Conservation (phyloP, 2,329 filamentous ascomycete species). For the Verticillium nonalfalfae region DNA sequence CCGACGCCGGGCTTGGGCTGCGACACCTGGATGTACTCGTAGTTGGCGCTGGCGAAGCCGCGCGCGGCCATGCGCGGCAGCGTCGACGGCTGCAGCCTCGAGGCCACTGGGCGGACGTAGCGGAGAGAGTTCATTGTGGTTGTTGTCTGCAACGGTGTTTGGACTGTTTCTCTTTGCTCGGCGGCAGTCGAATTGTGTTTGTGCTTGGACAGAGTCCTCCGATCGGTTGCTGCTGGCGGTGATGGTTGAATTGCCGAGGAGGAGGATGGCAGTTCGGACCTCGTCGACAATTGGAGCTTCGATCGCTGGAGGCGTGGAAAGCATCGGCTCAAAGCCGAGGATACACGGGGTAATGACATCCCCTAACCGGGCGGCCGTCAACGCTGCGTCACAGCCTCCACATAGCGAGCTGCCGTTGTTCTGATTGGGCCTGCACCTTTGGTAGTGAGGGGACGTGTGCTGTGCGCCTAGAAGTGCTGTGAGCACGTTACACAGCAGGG, state of each 20-base stretch:
- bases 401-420: background rate
- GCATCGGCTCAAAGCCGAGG: constrained; percentile 5
- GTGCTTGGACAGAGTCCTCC: background rate
- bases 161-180: background rate
- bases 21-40: constrained; percentile 79
- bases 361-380: background rate
- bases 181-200: background rate
- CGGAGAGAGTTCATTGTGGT: constrained; percentile 46
- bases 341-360: constrained; percentile 2
- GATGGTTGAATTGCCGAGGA: background rate
- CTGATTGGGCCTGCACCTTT: background rate
- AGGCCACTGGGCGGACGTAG: constrained; percentile 54
- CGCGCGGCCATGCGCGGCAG: constrained; percentile 51
- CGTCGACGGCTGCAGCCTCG: constrained; percentile 50
- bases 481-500: too few relatives aligned
- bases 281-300: background rate
- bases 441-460: too few relatives aligned
- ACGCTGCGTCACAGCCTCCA: background rate
- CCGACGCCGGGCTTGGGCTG: constrained; percentile 84
- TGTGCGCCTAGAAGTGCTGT: too few relatives aligned
- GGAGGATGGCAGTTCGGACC: background rate
- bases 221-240: background rate
- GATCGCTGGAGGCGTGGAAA: background rate
- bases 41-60: constrained; percentile 47
- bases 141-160: background rate